Conservation (phyloP, 2,329 filamentous ascomycete species). For the Diaporthe eres region DNA sequence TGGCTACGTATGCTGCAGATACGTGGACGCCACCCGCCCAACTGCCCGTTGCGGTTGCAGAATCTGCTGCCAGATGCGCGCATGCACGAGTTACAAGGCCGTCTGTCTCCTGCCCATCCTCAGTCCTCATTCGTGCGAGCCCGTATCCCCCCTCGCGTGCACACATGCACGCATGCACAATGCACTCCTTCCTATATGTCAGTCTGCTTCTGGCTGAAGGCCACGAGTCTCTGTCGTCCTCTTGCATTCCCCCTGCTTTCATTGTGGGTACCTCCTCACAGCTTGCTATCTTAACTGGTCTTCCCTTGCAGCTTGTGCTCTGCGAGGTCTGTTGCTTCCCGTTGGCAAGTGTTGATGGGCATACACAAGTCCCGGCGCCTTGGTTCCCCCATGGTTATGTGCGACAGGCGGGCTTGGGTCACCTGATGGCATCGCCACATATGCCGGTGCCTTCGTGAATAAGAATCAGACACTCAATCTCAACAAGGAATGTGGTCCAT, state of each 20-base stretch:
- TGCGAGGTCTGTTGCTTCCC: background rate
- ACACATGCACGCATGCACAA: background rate
- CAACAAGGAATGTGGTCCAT: background rate
- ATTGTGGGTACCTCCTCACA: background rate
- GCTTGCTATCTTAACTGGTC: background rate
- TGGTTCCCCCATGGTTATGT: constrained; percentile 8
- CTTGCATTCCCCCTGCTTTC: background rate
- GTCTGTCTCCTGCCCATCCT: background rate
- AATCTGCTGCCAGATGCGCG: constrained; percentile 15
- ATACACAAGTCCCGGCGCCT: background rate
- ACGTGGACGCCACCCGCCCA: constrained; percentile 14
- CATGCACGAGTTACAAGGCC: background rate
- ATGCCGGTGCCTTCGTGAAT: background rate
- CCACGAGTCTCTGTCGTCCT: background rate
- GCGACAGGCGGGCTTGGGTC: background rate
- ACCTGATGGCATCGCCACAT: constrained; percentile 9
- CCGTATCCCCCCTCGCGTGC: background rate
- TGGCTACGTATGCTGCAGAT: constrained; percentile 4
- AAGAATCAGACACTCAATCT: background rate
- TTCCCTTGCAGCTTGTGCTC: background rate
- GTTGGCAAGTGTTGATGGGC: constrained; percentile 11
- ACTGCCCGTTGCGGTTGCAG: constrained; percentile 1
- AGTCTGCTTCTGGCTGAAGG: constrained; percentile 2
- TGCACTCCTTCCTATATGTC: background rate
- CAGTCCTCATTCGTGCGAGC: constrained; percentile 11